Evolutionary conservation across 768 basidiomycete genomes (phyloP), one percentile per base, ranked within the genome.

Genomic region (Boletus rubescentipes): DNA sequence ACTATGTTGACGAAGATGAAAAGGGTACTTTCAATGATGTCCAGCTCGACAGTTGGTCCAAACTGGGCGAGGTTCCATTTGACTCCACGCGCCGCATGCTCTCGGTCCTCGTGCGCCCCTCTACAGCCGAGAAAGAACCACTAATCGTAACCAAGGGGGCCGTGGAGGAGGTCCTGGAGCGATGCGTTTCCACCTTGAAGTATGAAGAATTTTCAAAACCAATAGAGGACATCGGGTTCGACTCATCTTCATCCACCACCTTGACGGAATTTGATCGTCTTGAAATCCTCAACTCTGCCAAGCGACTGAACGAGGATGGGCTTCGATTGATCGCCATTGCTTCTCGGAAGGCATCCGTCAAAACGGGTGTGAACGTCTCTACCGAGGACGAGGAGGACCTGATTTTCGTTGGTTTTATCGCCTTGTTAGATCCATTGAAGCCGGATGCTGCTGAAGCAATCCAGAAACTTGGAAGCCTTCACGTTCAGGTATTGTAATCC

Each of bases 1-100:
- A 73, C 34, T 57, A 63, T 49, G 21, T 64, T 12, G 16, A 39
- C 12, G 56, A 60, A 44, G 45, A 46, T 9, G 58, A 62, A 18
- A 63, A 62, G 43, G 46, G 29, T 20, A 35, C 46, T 9, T 20
- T 52, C 18, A 35, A 16, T 31, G 61, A 59, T 36, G 26, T 21
- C 18, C 53, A 55, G 20, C 34, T 55, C 5, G 62, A 61, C 1
- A 42, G 46, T 7, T 72, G 69, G 72, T 51, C 37, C 49, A 72
- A 72, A 56, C 53, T 71, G 1, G 66, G 69, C 7, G 71, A 72
- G 59, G 67, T 72, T 55, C 71, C 71, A 21, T 72, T 72, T 36
- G 72, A 72, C 50, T 73, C 72, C 12, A 57, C 72, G 6, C 69
- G 72, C 43, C 71, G 72, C 36, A 63, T 72, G 55, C 71, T 72